Conservation (phyloP, 225 moss, liverwort and hornwort genomes). For the Ulota crispa region DNA sequence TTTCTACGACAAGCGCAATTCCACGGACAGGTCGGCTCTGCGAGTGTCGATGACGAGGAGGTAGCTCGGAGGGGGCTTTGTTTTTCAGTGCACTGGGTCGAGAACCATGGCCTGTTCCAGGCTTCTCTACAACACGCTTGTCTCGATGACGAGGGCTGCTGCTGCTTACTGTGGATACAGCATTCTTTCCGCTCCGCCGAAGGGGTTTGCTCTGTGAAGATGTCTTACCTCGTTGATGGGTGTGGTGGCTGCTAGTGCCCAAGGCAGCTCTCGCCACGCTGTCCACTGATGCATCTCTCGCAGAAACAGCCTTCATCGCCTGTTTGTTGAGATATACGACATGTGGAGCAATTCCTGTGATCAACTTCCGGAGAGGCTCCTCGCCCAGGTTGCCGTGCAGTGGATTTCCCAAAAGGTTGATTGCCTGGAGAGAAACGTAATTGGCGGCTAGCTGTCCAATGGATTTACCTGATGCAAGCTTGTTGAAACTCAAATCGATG, state of each 20-base stretch:
- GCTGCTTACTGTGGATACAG: constrained; percentile 18
- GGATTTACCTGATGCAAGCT: constrained; percentile 66
- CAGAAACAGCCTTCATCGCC: constrained; percentile 66
- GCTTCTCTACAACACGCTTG: constrained; percentile 32
- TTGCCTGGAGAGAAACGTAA: constrained; percentile 79
- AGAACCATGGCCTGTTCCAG: constrained; percentile 25
- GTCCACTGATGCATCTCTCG: constrained; percentile 66
- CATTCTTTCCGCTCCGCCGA: constrained; percentile 28
- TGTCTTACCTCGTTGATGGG: constrained; percentile 51
- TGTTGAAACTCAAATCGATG: constrained; percentile 85
- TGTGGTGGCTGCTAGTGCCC: constrained; percentile 45
- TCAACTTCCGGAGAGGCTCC: constrained; percentile 70
- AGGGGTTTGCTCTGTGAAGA: constrained; percentile 44
- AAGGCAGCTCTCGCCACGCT: constrained; percentile 74
- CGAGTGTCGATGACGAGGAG: constrained; percentile 40
- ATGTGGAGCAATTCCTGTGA: constrained; percentile 70
- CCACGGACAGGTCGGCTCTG: constrained; percentile 26
- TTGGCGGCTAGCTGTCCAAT: constrained; percentile 87
- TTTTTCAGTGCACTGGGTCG: constrained; percentile 32
- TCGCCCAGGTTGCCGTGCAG: constrained; percentile 81
- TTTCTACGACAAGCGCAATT: constrained; percentile 16
- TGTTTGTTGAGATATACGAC: constrained; percentile 85
- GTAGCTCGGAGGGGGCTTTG: constrained; percentile 32
- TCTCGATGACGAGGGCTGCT: constrained; percentile 30
- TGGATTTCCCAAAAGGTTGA: constrained; percentile 83